Percentiles rank a stretch among this genome's conserved stretches.
Conservation (phyloP, 2,329 filamentous ascomycete genomes). For the Tothia fuscella region DNA sequence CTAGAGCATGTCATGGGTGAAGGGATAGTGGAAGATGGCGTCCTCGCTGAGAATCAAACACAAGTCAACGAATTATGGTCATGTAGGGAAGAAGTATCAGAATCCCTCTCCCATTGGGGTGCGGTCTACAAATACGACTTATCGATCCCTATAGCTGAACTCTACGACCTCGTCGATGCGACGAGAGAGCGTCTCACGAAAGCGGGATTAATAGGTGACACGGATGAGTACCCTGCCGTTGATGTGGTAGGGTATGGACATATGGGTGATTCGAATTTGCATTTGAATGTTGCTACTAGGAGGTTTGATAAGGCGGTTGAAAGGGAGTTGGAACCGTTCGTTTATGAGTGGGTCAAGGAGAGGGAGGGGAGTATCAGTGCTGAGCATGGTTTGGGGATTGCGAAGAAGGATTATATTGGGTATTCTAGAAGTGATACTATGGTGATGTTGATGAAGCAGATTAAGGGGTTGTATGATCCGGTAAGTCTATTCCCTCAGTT, state of each 20-base stretch:
- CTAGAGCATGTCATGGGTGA: conserved; percentile 84
- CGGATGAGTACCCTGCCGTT: conserved; percentile 65
- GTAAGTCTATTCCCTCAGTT: conserved; percentile 41
- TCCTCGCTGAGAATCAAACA: conserved; percentile 85
- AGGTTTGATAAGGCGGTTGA: conserved; percentile 82
- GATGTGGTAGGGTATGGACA: conserved; percentile 94
- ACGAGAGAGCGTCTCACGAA: conserved; percentile 58
- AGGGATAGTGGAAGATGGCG: conserved; percentile 78
- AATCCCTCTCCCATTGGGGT: conserved; percentile 78
- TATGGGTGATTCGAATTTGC: conserved; percentile 94
- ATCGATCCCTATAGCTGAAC: conserved; percentile 76
- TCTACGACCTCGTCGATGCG: conserved; percentile 86
- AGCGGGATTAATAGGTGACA: conserved; percentile 61
- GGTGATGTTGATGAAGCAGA: conserved; percentile 83
- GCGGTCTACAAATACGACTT: conserved; percentile 98
- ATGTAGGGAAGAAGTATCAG: conserved; percentile 87
- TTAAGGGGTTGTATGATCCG: conserved; percentile 90
- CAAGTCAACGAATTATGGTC: conserved; percentile 77
- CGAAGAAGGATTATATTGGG: conserved; percentile 90
- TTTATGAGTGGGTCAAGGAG: conserved; percentile 93
- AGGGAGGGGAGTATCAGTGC: conserved; percentile 88
- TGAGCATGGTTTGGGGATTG: conserved; percentile 85
- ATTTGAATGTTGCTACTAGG: conserved; percentile 77
- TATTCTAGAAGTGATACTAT: conserved; percentile 85
- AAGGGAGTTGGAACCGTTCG: conserved; percentile 78